Percentiles rank a stretch among this genome's conserved stretches.
Conservation (phyloP, 1,139 yeast genomes). For the Saccharomyces hybrid region DNA sequence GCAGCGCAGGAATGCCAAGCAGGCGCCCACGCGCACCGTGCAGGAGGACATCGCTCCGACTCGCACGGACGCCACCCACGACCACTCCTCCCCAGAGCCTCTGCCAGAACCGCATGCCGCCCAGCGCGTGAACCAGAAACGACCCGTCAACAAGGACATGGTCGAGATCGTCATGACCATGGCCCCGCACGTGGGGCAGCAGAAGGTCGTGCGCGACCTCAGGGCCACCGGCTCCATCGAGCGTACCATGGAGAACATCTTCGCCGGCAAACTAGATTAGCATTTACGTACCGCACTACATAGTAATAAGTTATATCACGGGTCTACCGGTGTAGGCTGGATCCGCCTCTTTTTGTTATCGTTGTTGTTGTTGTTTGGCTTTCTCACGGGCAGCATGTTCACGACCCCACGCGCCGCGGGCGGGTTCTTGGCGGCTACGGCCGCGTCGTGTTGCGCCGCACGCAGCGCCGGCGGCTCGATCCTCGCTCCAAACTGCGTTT, state of each 20-base stretch:
- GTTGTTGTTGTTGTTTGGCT: conserved; percentile 5
- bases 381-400: conserved; percentile 20
- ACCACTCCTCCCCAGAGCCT: not conserved
- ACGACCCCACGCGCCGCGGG: conserved; percentile 9
- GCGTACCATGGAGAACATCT: conserved; percentile 61
- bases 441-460: not conserved
- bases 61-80: not conserved
- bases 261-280: conserved; percentile 24
- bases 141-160: conserved; percentile 73
- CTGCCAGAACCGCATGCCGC: not conserved
- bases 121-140: conserved; percentile 25
- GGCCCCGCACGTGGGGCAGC: conserved; percentile 64
- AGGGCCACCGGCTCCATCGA: conserved; percentile 74
- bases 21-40: conserved; percentile 3
- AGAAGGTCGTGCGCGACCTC: conserved; percentile 60
- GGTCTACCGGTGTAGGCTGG: not conserved
- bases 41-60: not conserved
- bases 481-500: not conserved
- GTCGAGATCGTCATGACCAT: conserved; percentile 76
- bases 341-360: conserved; percentile 1
- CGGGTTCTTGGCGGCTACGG: not conserved
- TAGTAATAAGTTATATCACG: not conserved
- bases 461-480: not conserved
- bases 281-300: not conserved
- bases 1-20: not conserved